A percentile compares a stretch with the other conserved stretches of the same genome.
These are phyloP conservation scores for Kwoniella pini DNA, from an alignment of 768 basidiomycete species.

Conservation along the genomic window DNA sequence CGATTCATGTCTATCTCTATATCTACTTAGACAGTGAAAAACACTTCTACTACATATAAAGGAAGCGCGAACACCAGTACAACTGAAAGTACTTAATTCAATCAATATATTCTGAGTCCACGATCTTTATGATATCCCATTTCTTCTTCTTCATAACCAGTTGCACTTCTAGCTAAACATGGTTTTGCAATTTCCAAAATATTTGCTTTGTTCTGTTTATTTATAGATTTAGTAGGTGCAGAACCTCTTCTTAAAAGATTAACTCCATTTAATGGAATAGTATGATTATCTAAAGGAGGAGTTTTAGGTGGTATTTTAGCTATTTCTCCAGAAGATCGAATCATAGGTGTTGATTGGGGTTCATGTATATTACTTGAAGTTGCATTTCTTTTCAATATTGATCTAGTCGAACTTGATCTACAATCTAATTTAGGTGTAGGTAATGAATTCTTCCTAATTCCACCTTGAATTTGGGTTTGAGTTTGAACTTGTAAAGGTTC, in stretches of 20 bases:
- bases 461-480: not conserved
- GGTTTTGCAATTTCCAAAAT: not conserved
- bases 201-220: not conserved
- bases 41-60: no score
- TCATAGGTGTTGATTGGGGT: slow-evolving; percentile 11
- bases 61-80: no score
- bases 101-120: no score
- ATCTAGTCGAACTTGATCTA: not conserved
- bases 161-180: slow-evolving; percentile 10
- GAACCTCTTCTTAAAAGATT: slow-evolving; percentile 5
- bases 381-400: slow-evolving; percentile 4
- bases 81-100: no score
- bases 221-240: not conserved
- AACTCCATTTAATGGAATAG: not conserved
- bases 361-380: not conserved
- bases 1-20: not conserved
- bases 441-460: slow-evolving; percentile 11
- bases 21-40: no score
- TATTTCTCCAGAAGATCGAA: slow-evolving; percentile 12
- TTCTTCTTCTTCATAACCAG: slow-evolving; percentile 5
- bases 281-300: not conserved
- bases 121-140: not conserved
- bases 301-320: not conserved
- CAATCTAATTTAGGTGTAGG: slow-evolving; percentile 10
- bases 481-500: no score